Evolutionary conservation across 208 protist genomes (phyloP).

Genomic region (Crithidia acanthocephali): DNA sequence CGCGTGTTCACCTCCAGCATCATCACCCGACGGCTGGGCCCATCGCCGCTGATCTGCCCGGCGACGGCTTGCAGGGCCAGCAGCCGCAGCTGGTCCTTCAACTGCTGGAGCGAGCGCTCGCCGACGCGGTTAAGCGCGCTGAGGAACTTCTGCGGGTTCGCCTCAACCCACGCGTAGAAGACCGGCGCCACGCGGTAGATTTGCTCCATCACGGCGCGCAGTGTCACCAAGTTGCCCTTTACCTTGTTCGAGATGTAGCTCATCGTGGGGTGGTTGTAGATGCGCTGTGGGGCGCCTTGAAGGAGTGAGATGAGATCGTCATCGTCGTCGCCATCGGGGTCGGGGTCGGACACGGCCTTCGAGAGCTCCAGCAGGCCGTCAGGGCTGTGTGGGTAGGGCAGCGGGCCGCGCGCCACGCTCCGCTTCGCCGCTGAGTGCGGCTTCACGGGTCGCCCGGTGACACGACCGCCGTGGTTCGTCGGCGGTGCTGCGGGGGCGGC

Average conservation of each 20-base stretch:
- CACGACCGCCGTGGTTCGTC: neutral
- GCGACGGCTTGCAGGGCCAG: constrained; percentile 34
- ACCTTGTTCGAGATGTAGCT: constrained; percentile 58
- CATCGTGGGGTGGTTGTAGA: constrained; percentile 65
- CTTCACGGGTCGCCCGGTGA: neutral
- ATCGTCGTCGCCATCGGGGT: constrained; percentile 8
- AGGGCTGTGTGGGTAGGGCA: constrained; percentile 53
- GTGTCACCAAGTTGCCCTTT: constrained; percentile 37
- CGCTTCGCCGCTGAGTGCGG: neutral
- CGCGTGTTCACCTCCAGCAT: constrained; percentile 37
- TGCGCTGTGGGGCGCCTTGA: constrained; percentile 24
- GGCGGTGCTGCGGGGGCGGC: neutral
- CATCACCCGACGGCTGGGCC: constrained; percentile 31
- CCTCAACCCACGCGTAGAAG: constrained; percentile 63
- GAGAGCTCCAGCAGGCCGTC: constrained; percentile 38
- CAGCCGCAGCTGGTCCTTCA: constrained; percentile 32
- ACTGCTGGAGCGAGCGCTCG: constrained; percentile 31
- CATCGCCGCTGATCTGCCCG: constrained; percentile 32
- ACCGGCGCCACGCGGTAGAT: constrained; percentile 44
- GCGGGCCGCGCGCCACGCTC: constrained; percentile 14
- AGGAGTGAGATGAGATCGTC: constrained; percentile 30
- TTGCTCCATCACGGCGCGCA: constrained; percentile 52
- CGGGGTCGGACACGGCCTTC: constrained; percentile 9
- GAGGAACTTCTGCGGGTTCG: constrained; percentile 53
- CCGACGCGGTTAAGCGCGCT: constrained; percentile 27